These are phyloP conservation scores for Esteya vermicola DNA, from an alignment of 2,329 filamentous ascomycete species.

Conservation along the genomic window DNA sequence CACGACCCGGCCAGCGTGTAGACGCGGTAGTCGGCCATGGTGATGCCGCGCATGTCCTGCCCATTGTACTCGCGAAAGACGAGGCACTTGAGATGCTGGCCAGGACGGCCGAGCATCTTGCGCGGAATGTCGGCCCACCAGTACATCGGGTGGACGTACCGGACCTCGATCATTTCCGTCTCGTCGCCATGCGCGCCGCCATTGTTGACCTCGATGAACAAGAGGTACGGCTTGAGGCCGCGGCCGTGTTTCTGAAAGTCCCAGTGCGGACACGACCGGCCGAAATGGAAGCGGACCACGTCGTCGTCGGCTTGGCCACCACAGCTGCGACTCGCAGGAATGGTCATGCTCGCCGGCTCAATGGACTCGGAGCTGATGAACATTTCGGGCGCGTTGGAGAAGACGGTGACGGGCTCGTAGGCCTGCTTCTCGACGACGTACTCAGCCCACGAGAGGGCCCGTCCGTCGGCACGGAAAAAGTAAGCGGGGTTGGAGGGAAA, in stretches of 20 bases:
- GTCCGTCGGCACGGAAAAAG: slow-evolving; percentile 64
- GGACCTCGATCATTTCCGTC: slow-evolving; percentile 36
- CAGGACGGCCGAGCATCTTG: slow-evolving; percentile 50
- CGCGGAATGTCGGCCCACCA: slow-evolving; percentile 69
- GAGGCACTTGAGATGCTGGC: slow-evolving; percentile 52
- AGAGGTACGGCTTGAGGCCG: slow-evolving; percentile 53
- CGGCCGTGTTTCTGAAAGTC: slow-evolving; percentile 52
- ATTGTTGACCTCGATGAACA: slow-evolving; percentile 53
- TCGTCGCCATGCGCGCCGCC: slow-evolving; percentile 23
- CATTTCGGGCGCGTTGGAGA: slow-evolving; percentile 28
- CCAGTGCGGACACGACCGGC: slow-evolving; percentile 72
- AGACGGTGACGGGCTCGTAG: slow-evolving; percentile 34
- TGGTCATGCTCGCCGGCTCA: slow-evolving; percentile 27
- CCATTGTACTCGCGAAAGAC: slow-evolving; percentile 37
- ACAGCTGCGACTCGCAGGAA: slow-evolving; percentile 37
- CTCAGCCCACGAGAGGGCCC: slow-evolving; percentile 60
- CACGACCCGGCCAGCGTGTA: slow-evolving; percentile 26
- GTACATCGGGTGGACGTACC: slow-evolving; percentile 51
- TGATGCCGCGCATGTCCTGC: slow-evolving; percentile 31
- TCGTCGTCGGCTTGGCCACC: slow-evolving; percentile 30
- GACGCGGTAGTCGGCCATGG: slow-evolving; percentile 30
- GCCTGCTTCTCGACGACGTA: slow-evolving; percentile 53
- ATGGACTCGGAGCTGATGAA: slow-evolving; percentile 45
- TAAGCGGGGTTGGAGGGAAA: slow-evolving; percentile 55
- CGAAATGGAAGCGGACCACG: slow-evolving; percentile 65